Percentiles rank a stretch among this genome's conserved stretches.
Conservation (phyloP, 345 rosid genomes). For the Populus euphratica region DNA sequence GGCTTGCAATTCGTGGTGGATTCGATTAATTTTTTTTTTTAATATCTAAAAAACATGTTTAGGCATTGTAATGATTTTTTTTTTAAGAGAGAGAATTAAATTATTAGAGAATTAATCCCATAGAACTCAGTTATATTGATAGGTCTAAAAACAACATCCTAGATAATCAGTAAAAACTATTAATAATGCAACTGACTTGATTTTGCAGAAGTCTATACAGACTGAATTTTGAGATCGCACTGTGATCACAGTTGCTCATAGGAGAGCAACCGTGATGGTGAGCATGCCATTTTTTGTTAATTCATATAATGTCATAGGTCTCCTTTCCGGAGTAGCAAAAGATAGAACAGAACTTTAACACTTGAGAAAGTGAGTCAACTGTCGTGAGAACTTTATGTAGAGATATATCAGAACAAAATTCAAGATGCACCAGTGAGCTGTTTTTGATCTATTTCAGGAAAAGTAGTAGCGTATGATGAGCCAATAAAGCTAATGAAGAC, state of each 20-base stretch:
- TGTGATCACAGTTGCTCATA: slow-evolving; percentile 87
- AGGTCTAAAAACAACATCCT: too few species aligned
- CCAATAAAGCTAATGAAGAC: slow-evolving; percentile 61
- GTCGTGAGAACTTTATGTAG: not conserved
- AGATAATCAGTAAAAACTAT: slow-evolving; percentile 23
- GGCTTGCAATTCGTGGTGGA: too few species aligned
- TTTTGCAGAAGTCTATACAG: slow-evolving; percentile 72
- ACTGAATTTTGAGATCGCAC: slow-evolving; percentile 73
- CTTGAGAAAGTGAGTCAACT: not conserved
- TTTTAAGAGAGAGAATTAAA: too few species aligned
- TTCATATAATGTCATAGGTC: too few species aligned
- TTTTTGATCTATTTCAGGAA: slow-evolving; percentile 42
- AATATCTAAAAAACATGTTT: too few species aligned
- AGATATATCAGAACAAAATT: not conserved
- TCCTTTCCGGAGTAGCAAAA: too few species aligned
- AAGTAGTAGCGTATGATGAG: slow-evolving; percentile 69
- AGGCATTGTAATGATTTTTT: too few species aligned
- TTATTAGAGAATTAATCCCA: too few species aligned
- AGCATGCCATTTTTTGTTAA: not conserved
- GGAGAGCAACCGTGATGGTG: slow-evolving; percentile 86
- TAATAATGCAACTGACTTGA: slow-evolving; percentile 83
- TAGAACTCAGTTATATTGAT: too few species aligned
- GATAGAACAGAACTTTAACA: not conserved
- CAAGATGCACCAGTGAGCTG: not conserved
- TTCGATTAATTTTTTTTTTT: too few species aligned